These are phyloP conservation scores for Diplogelasinospora grovesii DNA, from an alignment of 495 filamentous ascomycete genomes.

Conservation along the genomic window DNA sequence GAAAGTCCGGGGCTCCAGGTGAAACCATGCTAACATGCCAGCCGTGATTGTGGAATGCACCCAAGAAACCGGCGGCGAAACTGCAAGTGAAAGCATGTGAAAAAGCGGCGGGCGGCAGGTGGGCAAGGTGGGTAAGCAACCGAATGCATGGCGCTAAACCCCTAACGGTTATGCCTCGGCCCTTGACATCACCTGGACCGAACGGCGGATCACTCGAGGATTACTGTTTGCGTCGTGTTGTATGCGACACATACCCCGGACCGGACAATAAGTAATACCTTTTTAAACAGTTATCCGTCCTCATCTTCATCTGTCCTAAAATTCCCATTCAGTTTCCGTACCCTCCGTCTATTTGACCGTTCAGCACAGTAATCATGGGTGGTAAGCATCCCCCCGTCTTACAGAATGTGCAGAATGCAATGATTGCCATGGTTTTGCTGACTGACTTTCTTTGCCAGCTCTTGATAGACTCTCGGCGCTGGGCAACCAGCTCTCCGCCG, in stretches of 20 bases:
- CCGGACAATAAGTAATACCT: background rate
- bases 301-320: too few relatives aligned
- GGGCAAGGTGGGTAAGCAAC: slow-evolving; percentile 15
- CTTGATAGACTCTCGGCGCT: slow-evolving; percentile 40
- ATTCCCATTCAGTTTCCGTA: background rate
- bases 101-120: slow-evolving; percentile 6
- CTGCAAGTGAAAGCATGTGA: slow-evolving; percentile 15
- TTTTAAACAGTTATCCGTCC: background rate
- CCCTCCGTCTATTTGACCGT: background rate
- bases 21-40: too few relatives aligned
- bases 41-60: too few relatives aligned
- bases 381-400: slow-evolving; percentile 12
- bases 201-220: too few relatives aligned
- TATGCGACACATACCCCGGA: slow-evolving; percentile 33
- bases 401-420: background rate
- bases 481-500: slow-evolving; percentile 40
- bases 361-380: too few relatives aligned
- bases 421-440: too few relatives aligned
- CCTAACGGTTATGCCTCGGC: slow-evolving; percentile 29
- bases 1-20: too few relatives aligned
- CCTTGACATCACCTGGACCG: slow-evolving; percentile 30
- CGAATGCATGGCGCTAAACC: slow-evolving; percentile 21
- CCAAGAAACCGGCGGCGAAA: too few relatives aligned
- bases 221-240: too few relatives aligned
- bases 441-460: slow-evolving; percentile 23